Evolutionary conservation across 352 stramenopile genomes (phyloP).

Genomic region (Globisporangium nunn): DNA sequence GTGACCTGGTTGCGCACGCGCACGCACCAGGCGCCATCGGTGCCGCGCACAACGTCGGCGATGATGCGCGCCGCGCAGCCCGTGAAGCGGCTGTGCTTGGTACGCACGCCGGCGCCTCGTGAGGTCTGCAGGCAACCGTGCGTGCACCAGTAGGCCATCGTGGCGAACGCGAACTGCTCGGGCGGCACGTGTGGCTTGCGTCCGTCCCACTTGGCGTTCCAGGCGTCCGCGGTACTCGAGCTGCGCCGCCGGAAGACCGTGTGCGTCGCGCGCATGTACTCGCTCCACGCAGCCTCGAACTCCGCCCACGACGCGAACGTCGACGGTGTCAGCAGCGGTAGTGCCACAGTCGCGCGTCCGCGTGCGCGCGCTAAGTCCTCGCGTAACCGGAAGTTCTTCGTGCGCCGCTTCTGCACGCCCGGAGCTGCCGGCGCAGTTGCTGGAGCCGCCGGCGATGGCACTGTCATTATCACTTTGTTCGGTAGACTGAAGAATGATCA

Average conservation of each 20-base stretch:
- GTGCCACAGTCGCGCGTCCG: slow-evolving; percentile 26
- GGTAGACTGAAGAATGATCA: too few relatives aligned
- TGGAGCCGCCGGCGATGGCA: background rate
- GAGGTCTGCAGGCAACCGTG: slow-evolving; percentile 78
- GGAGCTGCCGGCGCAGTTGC: slow-evolving; percentile 8
- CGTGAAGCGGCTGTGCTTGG: slow-evolving; percentile 72
- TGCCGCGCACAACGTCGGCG: slow-evolving; percentile 58
- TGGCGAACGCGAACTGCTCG: slow-evolving; percentile 71
- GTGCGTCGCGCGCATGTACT: slow-evolving; percentile 63
- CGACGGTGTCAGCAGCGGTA: slow-evolving; percentile 42
- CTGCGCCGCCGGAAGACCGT: slow-evolving; percentile 71
- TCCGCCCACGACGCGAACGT: slow-evolving; percentile 61
- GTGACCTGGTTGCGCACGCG: slow-evolving; percentile 74
- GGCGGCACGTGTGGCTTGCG: slow-evolving; percentile 66
- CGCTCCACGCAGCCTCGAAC: slow-evolving; percentile 58
- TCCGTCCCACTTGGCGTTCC: slow-evolving; percentile 71
- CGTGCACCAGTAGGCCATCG: slow-evolving; percentile 82
- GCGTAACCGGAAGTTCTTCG: slow-evolving; percentile 76
- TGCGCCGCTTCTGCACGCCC: slow-evolving; percentile 67
- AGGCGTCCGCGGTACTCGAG: slow-evolving; percentile 62
- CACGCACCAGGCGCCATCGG: slow-evolving; percentile 53
- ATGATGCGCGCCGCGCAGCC: slow-evolving; percentile 68
- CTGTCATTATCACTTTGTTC: background rate
- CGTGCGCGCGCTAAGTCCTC: slow-evolving; percentile 61
- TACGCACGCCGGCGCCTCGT: slow-evolving; percentile 58